phyloP scores from a whole-genome alignment of 139 green algal species.

The Chlamydomonas sp. region DNA sequence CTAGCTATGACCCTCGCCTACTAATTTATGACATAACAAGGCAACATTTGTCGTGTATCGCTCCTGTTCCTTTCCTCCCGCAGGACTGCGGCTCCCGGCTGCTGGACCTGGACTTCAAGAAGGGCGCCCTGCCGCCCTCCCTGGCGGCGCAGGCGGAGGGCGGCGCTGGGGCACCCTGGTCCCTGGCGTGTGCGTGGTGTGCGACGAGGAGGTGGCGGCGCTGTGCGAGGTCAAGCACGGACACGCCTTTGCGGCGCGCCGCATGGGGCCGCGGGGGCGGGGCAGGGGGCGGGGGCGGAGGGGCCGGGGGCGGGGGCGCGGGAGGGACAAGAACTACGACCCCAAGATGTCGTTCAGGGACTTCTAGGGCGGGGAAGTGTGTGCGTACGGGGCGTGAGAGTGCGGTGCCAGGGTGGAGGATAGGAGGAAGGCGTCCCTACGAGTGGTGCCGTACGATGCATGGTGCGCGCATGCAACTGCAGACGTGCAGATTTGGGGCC shows the following conservation, averaged over 20 bases:
- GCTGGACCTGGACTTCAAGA: slow-evolving; percentile 70
- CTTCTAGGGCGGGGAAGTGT: slow-evolving; percentile 46
- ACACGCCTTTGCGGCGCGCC: slow-evolving; percentile 57
- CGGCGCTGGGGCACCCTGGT: not conserved
- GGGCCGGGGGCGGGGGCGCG: slow-evolving; percentile 56
- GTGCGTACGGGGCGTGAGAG: too few species aligned
- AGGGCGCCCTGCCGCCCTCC: slow-evolving; percentile 50
- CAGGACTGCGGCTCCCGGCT: slow-evolving; percentile 54
- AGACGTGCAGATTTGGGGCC: too few species aligned
- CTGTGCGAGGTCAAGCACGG: slow-evolving; percentile 53
- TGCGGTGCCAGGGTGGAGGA: too few species aligned
- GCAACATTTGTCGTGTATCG: too few species aligned
- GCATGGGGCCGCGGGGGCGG: slow-evolving; percentile 42
- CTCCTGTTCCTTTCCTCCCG: not conserved
- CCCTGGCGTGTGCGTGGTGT: slow-evolving; percentile 66
- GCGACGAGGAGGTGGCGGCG: slow-evolving; percentile 69
- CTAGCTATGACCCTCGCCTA: too few species aligned
- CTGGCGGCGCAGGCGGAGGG: slow-evolving; percentile 1
- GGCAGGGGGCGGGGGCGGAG: slow-evolving; percentile 46
- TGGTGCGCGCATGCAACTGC: too few species aligned
- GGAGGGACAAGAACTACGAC: slow-evolving; percentile 57
- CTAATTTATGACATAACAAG: too few species aligned
- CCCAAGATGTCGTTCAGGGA: slow-evolving; percentile 76
- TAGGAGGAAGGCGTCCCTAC: too few species aligned
- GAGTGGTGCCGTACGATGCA: too few species aligned